Evolutionary conservation across 2,329 filamentous ascomycete species (phyloP).

Genomic region (Grosmannia serpens): DNA sequence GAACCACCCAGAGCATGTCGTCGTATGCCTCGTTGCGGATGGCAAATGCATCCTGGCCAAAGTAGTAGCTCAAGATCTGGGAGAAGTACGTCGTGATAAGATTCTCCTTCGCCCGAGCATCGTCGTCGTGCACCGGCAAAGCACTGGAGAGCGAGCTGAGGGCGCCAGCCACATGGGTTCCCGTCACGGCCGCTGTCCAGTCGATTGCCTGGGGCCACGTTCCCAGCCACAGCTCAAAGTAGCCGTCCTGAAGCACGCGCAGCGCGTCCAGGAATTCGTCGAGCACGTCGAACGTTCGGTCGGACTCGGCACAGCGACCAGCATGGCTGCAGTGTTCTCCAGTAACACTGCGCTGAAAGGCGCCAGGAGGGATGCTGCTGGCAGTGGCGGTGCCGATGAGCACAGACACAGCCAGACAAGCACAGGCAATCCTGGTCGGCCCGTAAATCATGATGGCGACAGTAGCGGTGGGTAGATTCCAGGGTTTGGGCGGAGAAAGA

Average conservation of each 20-base stretch:
- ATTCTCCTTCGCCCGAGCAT: slow-evolving; percentile 53
- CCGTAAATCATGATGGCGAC: slow-evolving; percentile 3
- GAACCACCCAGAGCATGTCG: slow-evolving; percentile 90
- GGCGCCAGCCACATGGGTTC: slow-evolving; percentile 65
- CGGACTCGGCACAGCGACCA: neutral
- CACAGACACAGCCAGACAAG: slow-evolving; percentile 5
- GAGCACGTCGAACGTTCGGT: slow-evolving; percentile 14
- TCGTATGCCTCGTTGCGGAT: slow-evolving; percentile 72
- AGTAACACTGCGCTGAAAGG: neutral
- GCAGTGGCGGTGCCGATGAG: neutral
- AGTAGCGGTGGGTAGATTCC: no score
- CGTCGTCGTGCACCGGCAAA: slow-evolving; percentile 23
- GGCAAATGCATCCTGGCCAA: slow-evolving; percentile 68
- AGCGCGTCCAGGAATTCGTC: slow-evolving; percentile 51
- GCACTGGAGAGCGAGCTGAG: slow-evolving; percentile 59
- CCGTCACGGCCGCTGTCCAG: slow-evolving; percentile 82
- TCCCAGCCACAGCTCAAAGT: slow-evolving; percentile 66
- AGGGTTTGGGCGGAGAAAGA: neutral
- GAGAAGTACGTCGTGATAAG: slow-evolving; percentile 74
- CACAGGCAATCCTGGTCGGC: slow-evolving; percentile 1
- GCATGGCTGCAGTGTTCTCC: no score
- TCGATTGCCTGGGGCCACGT: slow-evolving; percentile 82
- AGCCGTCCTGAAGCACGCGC: slow-evolving; percentile 62
- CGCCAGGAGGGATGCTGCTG: neutral
- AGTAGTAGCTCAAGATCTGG: slow-evolving; percentile 68